Conservation (phyloP, 331 rosid genomes). For the Quercus phellos region DNA sequence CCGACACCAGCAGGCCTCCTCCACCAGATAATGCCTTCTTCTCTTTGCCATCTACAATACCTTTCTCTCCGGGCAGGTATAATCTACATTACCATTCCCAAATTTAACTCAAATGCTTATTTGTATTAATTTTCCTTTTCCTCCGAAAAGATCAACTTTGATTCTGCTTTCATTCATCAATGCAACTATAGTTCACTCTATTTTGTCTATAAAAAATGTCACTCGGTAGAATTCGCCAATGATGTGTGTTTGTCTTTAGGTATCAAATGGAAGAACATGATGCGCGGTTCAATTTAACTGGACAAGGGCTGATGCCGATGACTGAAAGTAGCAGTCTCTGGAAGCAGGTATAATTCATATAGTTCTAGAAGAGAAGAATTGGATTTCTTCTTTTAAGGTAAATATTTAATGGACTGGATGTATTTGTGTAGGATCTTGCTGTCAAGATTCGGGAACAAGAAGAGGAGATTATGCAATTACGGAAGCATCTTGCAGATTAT, state of each 20-base stretch:
- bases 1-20: constrained; percentile 36
- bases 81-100: no score
- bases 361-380: constrained; percentile 13
- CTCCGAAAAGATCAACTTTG: no score
- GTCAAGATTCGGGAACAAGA: constrained; percentile 69
- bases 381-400: neutral
- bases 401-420: constrained; percentile 21
- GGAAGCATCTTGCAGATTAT: constrained; percentile 82
- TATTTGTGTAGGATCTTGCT: constrained; percentile 54
- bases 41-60: constrained; percentile 58
- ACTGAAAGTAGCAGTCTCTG: constrained; percentile 53
- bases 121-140: no score
- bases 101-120: no score
- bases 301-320: constrained; percentile 61
- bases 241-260: constrained; percentile 40
- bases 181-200: neutral
- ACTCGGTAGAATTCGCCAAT: neutral
- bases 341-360: constrained; percentile 71
- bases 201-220: neutral
- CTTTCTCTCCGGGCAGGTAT: constrained; percentile 64
- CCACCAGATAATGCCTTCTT: constrained; percentile 42
- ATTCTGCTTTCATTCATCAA: no score
- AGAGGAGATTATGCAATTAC: constrained; percentile 77
- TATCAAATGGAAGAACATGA: constrained; percentile 52
- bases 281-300: constrained; percentile 44